Evolutionary conservation across 106 monocot genomes (phyloP).

Genomic region (Ottelia alismoides): DNA sequence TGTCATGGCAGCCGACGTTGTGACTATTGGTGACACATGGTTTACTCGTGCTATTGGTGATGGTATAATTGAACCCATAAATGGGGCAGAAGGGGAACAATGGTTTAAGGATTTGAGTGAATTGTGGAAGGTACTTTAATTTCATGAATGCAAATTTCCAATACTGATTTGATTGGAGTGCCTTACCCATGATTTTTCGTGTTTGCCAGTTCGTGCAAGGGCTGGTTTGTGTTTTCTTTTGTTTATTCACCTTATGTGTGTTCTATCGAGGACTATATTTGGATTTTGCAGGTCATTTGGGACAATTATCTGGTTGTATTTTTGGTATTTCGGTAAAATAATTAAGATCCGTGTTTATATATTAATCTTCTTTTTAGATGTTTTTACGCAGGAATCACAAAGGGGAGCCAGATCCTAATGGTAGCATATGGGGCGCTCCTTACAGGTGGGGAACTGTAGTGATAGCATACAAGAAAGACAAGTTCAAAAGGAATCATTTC

Average conservation of each 20-base stretch:
- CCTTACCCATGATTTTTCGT: neutral
- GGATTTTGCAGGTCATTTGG: too few species aligned
- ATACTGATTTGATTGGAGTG: too few species aligned
- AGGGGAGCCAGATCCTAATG: slow-evolving; percentile 61
- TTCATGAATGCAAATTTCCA: too few species aligned
- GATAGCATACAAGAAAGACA: slow-evolving; percentile 87
- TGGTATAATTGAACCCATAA: slow-evolving; percentile 71
- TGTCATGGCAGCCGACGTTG: slow-evolving; percentile 82
- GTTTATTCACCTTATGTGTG: neutral
- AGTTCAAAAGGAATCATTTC: slow-evolving; percentile 63
- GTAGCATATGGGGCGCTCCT: slow-evolving; percentile 70
- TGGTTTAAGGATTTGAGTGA: slow-evolving; percentile 61
- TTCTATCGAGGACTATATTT: too few species aligned
- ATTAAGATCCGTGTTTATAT: too few species aligned
- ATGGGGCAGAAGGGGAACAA: slow-evolving; percentile 48
- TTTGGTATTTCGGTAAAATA: too few species aligned
- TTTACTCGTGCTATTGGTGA: slow-evolving; percentile 46
- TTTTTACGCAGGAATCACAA: slow-evolving; percentile 64
- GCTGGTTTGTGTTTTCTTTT: neutral
- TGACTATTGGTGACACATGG: slow-evolving; percentile 93
- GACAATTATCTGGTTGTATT: too few species aligned
- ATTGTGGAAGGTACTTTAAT: slow-evolving; percentile 73
- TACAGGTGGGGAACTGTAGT: slow-evolving; percentile 95
- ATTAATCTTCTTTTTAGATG: slow-evolving; percentile 44
- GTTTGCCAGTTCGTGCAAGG: neutral